Evolutionary conservation across 306 rosid genomes (phyloP), one percentile per base, ranked within the genome.

Genomic region (Amphicarpaea edgeworthii): DNA sequence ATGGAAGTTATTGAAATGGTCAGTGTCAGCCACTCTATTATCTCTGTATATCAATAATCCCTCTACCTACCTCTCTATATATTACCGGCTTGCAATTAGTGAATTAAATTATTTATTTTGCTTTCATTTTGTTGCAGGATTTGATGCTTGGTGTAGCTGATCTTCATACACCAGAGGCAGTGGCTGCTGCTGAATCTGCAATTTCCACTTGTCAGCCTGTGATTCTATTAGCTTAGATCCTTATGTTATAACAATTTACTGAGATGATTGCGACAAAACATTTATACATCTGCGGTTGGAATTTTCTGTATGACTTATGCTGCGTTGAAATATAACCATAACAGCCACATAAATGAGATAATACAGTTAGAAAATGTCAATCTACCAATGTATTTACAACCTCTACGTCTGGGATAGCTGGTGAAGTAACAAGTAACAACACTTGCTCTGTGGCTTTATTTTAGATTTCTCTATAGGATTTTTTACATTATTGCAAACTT

Each of bases 111-210:
- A 51, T 57, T 61, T 42, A 40, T 75, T 45, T 64, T 41, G 12
- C 46, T 42, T 32, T 15, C 2, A 24, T 62, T 60, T 70, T 61
- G 23, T 77, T 42, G 43, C 88, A 93, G 98, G 92, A 91, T 78
- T 86, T 91, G 84, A 91, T 93, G 96, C 83, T 91, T 68, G 98
- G 98, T 10, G 68, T 95, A 65, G 90, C 96, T 46, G 97, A 94
- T 85, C 98, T 94, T 61, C 86, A 84, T 61, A 90, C 97, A 17
- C 91, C 95, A 0, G 97, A 88, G 81, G 98, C 97, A 19, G 95
- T 92, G 79, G 92, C 93, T 70, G 98, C 97, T 42, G 97, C 98
- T 20, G 96, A 94, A 71, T 85, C 91, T 58, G 95, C 91, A 8
- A 76, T 90, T 76, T 76, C 90, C 16, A 83, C 87, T 74, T 54